These are phyloP conservation scores for Trichothecium sympodiale DNA, from an alignment of 2,329 filamentous ascomycete species.

Conservation along the genomic window DNA sequence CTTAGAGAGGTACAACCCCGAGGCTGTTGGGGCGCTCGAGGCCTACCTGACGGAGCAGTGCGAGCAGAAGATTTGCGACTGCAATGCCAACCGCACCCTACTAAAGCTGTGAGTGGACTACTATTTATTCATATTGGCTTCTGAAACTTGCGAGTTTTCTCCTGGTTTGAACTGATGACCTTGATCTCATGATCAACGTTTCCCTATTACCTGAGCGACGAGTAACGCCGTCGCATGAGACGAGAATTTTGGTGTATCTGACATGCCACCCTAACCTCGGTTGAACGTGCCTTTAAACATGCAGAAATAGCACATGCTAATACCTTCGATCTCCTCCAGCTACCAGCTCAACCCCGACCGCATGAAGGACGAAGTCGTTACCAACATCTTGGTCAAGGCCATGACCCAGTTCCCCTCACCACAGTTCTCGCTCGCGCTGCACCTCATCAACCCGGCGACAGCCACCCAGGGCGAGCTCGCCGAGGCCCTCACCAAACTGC, in stretches of 20 bases:
- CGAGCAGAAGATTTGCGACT: slow-evolving; percentile 87
- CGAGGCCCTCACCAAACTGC: slow-evolving; percentile 85
- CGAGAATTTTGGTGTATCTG: slow-evolving; percentile 58
- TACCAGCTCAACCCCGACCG: slow-evolving; percentile 99
- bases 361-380: slow-evolving; percentile 90
- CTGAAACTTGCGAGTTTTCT: slow-evolving; percentile 1
- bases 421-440: slow-evolving; percentile 88
- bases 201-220: slow-evolving; percentile 91
- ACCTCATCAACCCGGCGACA: slow-evolving; percentile 78
- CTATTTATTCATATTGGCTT: slow-evolving; percentile 1
- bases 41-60: slow-evolving; percentile 91
- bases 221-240: slow-evolving; percentile 19
- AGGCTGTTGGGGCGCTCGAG: slow-evolving; percentile 88
- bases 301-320: too few species aligned
- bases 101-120: slow-evolving; percentile 77
- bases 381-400: slow-evolving; percentile 97
- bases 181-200: slow-evolving; percentile 59
- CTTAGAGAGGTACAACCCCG: slow-evolving; percentile 96
- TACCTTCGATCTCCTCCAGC: too few species aligned
- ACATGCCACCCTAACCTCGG: slow-evolving; percentile 22
- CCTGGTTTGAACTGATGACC: slow-evolving; percentile 51
- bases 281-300: slow-evolving; percentile 1
- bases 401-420: slow-evolving; percentile 94
- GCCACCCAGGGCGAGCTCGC: slow-evolving; percentile 60
- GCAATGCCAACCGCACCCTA: slow-evolving; percentile 91